Percentiles rank a stretch among this genome's conserved stretches.
These are phyloP conservation scores for Hippophae tibetana DNA, from an alignment of 306 rosid species.

Conservation along the genomic window DNA sequence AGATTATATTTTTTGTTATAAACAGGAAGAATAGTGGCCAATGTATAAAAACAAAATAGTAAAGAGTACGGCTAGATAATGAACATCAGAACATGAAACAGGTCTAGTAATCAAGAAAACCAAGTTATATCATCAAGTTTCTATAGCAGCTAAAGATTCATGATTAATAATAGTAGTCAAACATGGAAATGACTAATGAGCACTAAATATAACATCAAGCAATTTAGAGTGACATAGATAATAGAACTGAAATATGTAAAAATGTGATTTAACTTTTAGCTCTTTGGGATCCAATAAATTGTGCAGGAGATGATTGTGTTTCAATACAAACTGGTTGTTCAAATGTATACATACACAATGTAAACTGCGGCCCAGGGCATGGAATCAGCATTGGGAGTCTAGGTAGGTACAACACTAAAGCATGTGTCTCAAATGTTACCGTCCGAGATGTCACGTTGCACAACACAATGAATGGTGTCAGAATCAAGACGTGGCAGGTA, in stretches of 20 bases:
- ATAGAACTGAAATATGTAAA: neutral
- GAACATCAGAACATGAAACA: too few species aligned
- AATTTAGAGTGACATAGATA: neutral
- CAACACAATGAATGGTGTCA: slow-evolving; percentile 54
- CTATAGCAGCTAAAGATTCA: too few species aligned
- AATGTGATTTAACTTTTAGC: neutral
- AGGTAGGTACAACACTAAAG: slow-evolving; percentile 52
- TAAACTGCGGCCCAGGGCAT: slow-evolving; percentile 72
- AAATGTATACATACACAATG: slow-evolving; percentile 43
- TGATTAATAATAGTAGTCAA: too few species aligned
- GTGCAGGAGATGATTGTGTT: slow-evolving; percentile 67
- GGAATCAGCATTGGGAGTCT: slow-evolving; percentile 67
- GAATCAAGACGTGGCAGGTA: slow-evolving; percentile 95
- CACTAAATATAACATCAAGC: neutral
- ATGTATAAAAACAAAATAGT: too few species aligned
- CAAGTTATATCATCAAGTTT: too few species aligned
- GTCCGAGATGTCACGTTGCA: slow-evolving; percentile 50
- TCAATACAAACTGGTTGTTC: slow-evolving; percentile 75
- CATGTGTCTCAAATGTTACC: slow-evolving; percentile 70
- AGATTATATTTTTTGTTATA: too few species aligned
- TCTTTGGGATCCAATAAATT: neutral
- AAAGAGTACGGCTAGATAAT: too few species aligned
- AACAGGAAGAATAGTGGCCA: too few species aligned
- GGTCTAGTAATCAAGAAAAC: too few species aligned
- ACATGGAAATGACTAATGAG: too few species aligned